Evolutionary conservation across 1,284 basidiomycete species (phyloP).

Genomic region (Trametes polyzona): DNA sequence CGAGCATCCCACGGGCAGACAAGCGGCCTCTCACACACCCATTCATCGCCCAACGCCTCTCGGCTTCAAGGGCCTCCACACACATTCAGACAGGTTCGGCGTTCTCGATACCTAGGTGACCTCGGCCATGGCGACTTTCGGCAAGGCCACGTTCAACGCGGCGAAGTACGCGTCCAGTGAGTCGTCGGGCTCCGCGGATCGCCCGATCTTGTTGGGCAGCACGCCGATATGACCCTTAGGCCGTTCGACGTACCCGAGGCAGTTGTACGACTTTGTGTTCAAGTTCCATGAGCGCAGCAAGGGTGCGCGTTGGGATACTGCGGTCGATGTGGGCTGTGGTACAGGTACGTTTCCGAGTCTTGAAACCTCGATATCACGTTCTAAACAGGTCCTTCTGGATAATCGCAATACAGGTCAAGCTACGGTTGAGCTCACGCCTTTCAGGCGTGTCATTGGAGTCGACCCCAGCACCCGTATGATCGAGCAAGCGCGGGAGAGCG

Average conservation of each 20-base stretch:
- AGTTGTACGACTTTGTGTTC: slow-evolving; percentile 66
- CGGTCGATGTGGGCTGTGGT: slow-evolving; percentile 83
- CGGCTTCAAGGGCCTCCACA: too few relatives aligned
- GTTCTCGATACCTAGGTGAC: too few relatives aligned
- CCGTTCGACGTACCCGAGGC: slow-evolving; percentile 69
- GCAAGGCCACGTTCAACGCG: slow-evolving; percentile 64
- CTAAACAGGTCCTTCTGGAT: too few relatives aligned
- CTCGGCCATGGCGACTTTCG: slow-evolving; percentile 67
- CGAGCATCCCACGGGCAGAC: neutral
- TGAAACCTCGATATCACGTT: too few relatives aligned
- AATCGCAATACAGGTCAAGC: slow-evolving; percentile 59
- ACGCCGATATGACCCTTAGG: slow-evolving; percentile 14
- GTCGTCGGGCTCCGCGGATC: neutral
- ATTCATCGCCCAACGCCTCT: neutral
- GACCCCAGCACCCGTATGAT: slow-evolving; percentile 83
- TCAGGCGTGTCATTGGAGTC: slow-evolving; percentile 66
- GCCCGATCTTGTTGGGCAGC: neutral
- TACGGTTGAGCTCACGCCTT: slow-evolving; percentile 63
- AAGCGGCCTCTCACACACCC: neutral
- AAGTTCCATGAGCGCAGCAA: slow-evolving; percentile 52
- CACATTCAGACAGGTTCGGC: neutral
- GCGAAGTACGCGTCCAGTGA: slow-evolving; percentile 58
- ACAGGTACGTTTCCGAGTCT: slow-evolving; percentile 67
- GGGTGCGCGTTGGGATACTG: slow-evolving; percentile 53
- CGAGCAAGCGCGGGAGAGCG: slow-evolving; percentile 53